Conservation (phyloP, 1,139 yeast species). For the Pichia kudriavzevii region DNA sequence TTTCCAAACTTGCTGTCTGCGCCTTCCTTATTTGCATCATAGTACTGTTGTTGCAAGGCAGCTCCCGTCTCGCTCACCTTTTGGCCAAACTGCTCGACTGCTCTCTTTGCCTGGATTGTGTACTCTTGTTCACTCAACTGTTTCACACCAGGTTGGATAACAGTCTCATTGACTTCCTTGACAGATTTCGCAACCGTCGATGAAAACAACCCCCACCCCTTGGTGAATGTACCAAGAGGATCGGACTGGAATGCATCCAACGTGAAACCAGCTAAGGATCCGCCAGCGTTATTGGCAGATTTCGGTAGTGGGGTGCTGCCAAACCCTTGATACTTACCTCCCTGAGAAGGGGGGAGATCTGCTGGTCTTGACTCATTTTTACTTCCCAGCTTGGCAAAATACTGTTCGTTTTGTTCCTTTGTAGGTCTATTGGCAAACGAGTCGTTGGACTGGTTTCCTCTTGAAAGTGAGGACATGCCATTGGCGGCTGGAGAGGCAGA, state of each 20-base stretch:
- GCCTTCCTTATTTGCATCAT: conserved; percentile 18
- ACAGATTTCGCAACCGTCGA: conserved; percentile 76
- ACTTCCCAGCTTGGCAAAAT: conserved; percentile 72
- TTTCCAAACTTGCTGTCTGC: conserved; percentile 36
- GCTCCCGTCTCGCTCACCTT: conserved; percentile 85
- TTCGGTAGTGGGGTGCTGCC: conserved; percentile 65
- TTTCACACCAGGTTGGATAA: conserved; percentile 80
- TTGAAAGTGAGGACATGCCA: conserved; percentile 3
- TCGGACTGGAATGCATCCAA: conserved; percentile 74
- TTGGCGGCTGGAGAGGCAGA: conserved; percentile 1
- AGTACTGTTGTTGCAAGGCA: conserved; percentile 46
- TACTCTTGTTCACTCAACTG: conserved; percentile 77
- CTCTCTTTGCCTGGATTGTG: conserved; percentile 74
- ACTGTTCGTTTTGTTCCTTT: conserved; percentile 65
- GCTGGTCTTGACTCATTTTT: conserved; percentile 69
- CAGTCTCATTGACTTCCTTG: conserved; percentile 77
- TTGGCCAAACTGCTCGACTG: conserved; percentile 93
- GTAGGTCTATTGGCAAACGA: conserved; percentile 25
- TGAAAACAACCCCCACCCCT: conserved; percentile 93
- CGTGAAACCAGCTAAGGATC: conserved; percentile 50
- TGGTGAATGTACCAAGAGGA: conserved; percentile 80
- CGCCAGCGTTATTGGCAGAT: conserved; percentile 12
- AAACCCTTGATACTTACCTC: conserved; percentile 88
- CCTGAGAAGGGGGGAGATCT: conserved; percentile 83
- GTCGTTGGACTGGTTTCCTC: background rate